Conservation (phyloP, 148 eudicot species). For the Rhododendron kiyosumense region DNA sequence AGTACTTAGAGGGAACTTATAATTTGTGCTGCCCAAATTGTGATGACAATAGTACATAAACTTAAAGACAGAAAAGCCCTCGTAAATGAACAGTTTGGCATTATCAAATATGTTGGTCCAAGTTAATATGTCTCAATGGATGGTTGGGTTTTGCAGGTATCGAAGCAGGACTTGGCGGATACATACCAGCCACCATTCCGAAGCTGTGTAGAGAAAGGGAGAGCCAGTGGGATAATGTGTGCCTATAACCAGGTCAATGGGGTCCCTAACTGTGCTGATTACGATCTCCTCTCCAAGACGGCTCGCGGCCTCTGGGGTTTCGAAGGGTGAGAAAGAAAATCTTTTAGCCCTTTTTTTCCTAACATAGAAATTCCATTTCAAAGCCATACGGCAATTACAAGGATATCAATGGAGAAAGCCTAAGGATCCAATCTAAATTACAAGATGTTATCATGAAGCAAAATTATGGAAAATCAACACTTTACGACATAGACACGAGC, state of each 20-base stretch:
- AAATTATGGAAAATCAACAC: too few species aligned
- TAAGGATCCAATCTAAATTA: too few species aligned
- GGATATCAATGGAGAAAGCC: too few species aligned
- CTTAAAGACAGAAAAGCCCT: background rate
- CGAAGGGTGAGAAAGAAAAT: slow-evolving; percentile 44
- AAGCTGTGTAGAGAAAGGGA: slow-evolving; percentile 62
- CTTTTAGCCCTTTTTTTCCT: background rate
- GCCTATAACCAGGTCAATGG: slow-evolving; percentile 87
- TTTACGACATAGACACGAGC: too few species aligned
- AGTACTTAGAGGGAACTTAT: background rate
- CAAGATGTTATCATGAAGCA: too few species aligned
- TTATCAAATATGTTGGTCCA: background rate
- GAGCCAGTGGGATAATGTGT: slow-evolving; percentile 96
- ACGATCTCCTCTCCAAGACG: slow-evolving; percentile 51
- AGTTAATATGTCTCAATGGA: background rate
- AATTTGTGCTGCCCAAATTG: background rate
- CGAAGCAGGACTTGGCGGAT: slow-evolving; percentile 86
- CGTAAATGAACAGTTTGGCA: background rate
- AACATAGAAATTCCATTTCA: too few species aligned
- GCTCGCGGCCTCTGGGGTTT: slow-evolving; percentile 81
- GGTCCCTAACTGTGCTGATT: slow-evolving; percentile 81
- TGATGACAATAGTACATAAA: background rate
- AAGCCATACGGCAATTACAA: too few species aligned
- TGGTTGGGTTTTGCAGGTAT: slow-evolving; percentile 41
- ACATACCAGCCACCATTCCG: slow-evolving; percentile 88